A percentile compares a stretch with the other conserved stretches of the same genome.
Evolutionary conservation across 192 early-diverging fungal genomes (phyloP).

Genomic region (Paraglomus brasilianum): DNA sequence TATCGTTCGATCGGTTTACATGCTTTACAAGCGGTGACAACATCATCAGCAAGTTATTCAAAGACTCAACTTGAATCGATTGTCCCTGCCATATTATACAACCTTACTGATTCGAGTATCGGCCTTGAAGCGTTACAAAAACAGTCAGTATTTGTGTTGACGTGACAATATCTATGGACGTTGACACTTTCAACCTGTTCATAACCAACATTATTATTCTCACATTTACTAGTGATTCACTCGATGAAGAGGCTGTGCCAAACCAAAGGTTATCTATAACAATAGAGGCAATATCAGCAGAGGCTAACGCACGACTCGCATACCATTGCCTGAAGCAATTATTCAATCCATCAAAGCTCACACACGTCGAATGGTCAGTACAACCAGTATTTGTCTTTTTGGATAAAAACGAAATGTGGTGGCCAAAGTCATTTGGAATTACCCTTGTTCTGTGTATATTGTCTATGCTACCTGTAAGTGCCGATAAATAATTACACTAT

Average conservation of each 20-base stretch:
- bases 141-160: conserved; percentile 1
- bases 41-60: conserved; percentile 57
- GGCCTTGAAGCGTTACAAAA: conserved; percentile 26
- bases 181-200: conserved; percentile 31
- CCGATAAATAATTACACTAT: not conserved
- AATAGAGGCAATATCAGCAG: conserved; percentile 35
- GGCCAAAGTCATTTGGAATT: conserved; percentile 38
- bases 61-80: conserved; percentile 62
- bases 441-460: conserved; percentile 36
- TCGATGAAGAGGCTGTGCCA: not conserved
- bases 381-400: conserved; percentile 36
- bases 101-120: conserved; percentile 38
- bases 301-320: conserved; percentile 28
- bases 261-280: conserved; percentile 23
- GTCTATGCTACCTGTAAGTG: conserved; percentile 10
- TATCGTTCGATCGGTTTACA: conserved; percentile 58
- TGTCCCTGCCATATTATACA: conserved; percentile 51
- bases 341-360: conserved; percentile 34
- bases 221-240: not conserved
- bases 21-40: conserved; percentile 59
- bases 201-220: conserved; percentile 34
- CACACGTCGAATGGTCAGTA: conserved; percentile 32
- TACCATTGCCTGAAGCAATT: conserved; percentile 39
- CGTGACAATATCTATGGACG: not conserved
- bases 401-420: conserved; percentile 40